Base-by-base conservation (phyloP, 306 rosid genomes). In the Mimosa bimucronata region DNA sequence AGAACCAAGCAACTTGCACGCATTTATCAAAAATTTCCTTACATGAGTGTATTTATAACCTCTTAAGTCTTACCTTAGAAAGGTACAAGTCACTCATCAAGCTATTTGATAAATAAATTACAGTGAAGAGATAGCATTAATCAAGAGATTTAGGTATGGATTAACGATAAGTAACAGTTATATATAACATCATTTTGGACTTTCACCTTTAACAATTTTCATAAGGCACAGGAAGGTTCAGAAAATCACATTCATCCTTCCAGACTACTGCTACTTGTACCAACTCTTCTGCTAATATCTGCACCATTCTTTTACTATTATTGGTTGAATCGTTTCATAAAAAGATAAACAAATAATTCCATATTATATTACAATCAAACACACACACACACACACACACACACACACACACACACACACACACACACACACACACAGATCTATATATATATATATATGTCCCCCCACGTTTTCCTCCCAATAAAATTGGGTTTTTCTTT, bases 251-350 rank as follows among this genome's bases (percentile, higher is more conserved):
- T 73, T 34, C 77, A 31, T 52, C 50, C 48, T 52, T 18, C 18
- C 76, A 28, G 45, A 12, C 50, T 44, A 40, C 64, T 48, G 76
- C 62, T 46, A 72, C 44, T 16, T 48, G 34, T 50, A 85, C 81
- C 76, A 74, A 61, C 75, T 28, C 77, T 78, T 77, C 66, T 69
- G 77, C 62, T 78, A 74, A 71, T 18, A 65, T 2, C 79, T 70
- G 64, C 77, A 55, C 9, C 21, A 67, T 42, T 55, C 64, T 71
- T 85, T 52, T 31, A 75, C 61, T 71, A 75, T 60, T 4, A 23
- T 23, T 58, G 29, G 31, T 11, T 7, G 16, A 12, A 23, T 25
- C 6, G 18, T 14, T 58, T 23, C 13, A 58, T 3, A 58, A 58
- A 58, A 58, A 58, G 62, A 58, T 58, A 11, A 58, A 25, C 16